Percentiles rank a stretch among this genome's conserved stretches.
Evolutionary conservation across 2,329 filamentous ascomycete species (phyloP).

Genomic region (Elsinoe perseae): DNA sequence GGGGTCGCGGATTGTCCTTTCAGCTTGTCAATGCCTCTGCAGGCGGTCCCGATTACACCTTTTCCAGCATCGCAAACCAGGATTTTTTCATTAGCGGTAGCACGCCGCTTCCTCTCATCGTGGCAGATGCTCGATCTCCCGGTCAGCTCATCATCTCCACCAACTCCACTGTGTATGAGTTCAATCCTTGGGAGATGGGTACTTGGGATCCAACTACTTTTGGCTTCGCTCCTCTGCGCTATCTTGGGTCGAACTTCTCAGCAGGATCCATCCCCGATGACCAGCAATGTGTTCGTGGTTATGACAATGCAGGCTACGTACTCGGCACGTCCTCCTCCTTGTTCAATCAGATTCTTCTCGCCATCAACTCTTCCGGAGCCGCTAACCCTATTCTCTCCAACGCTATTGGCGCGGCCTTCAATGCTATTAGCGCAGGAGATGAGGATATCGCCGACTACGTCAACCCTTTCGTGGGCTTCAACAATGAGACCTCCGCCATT

Average conservation of each 20-base stretch:
- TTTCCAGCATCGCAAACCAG: conserved; percentile 65
- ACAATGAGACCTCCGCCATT: conserved; percentile 52
- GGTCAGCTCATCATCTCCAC: conserved; percentile 53
- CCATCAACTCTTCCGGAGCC: conserved; percentile 48
- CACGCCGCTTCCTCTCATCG: conserved; percentile 64
- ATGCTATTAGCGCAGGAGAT: conserved; percentile 48
- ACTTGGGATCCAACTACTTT: conserved; percentile 65
- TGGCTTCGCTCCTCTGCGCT: conserved; percentile 63
- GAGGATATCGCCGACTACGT: conserved; percentile 71
- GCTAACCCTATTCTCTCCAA: conserved; percentile 46
- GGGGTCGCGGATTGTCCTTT: conserved; percentile 75
- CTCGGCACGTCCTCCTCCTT: conserved; percentile 81
- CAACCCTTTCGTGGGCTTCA: conserved; percentile 67
- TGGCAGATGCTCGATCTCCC: conserved; percentile 60
- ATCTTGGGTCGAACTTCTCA: conserved; percentile 65
- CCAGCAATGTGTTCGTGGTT: conserved; percentile 61
- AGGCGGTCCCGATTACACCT: conserved; percentile 71
- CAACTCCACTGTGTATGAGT: conserved; percentile 71
- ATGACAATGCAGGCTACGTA: conserved; percentile 73
- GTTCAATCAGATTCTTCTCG: conserved; percentile 70
- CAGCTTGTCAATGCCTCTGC: conserved; percentile 71
- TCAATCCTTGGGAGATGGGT: conserved; percentile 74
- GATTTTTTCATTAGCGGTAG: conserved; percentile 55
- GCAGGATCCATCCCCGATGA: conserved; percentile 51
- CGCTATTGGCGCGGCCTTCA: conserved; percentile 47